phyloP scores from a whole-genome alignment of 1,284 basidiomycete genomes.

The Pascua sp. region DNA sequence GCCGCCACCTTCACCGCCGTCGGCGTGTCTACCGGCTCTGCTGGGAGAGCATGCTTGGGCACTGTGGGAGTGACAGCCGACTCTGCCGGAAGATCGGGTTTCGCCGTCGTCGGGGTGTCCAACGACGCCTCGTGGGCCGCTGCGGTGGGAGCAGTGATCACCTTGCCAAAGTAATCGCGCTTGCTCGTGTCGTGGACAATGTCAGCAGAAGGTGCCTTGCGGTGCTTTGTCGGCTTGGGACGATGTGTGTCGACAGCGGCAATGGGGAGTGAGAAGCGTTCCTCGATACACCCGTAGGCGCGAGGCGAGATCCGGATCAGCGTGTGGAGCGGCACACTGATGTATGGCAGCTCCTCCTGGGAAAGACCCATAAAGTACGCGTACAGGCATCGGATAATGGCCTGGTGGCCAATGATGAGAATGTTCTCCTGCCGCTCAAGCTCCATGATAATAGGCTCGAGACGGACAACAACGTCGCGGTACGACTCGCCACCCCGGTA shows the following conservation, averaged over 20 bases:
- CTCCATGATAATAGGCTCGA: slow-evolving; percentile 99
- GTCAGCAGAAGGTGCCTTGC: slow-evolving; percentile 3
- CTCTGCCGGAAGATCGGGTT: too few relatives aligned
- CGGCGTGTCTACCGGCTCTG: too few relatives aligned
- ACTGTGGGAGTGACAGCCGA: too few relatives aligned
- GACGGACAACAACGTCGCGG: slow-evolving; percentile 87
- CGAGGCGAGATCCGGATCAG: slow-evolving; percentile 97
- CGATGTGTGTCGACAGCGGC: slow-evolving; percentile 89
- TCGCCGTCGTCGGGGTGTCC: too few relatives aligned
- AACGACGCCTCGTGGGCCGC: too few relatives aligned
- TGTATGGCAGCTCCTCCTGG: slow-evolving; percentile 93
- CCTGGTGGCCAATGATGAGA: slow-evolving; percentile 90
- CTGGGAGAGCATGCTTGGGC: too few relatives aligned
- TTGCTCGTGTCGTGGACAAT: slow-evolving; percentile 6
- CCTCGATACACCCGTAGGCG: slow-evolving; percentile 98
- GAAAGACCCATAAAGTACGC: slow-evolving; percentile 91
- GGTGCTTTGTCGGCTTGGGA: slow-evolving; percentile 63
- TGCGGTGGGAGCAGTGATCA: neutral
- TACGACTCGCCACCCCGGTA: slow-evolving; percentile 94
- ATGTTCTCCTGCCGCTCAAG: slow-evolving; percentile 97
- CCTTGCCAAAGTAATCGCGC: slow-evolving; percentile 16
- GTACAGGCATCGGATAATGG: slow-evolving; percentile 88
- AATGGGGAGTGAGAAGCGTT: slow-evolving; percentile 81
- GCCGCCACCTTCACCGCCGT: too few relatives aligned
- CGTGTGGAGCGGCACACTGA: slow-evolving; percentile 94